Evolutionary conservation across 2,329 filamentous ascomycete species (phyloP).

Genomic region (Fusarium sp.): DNA sequence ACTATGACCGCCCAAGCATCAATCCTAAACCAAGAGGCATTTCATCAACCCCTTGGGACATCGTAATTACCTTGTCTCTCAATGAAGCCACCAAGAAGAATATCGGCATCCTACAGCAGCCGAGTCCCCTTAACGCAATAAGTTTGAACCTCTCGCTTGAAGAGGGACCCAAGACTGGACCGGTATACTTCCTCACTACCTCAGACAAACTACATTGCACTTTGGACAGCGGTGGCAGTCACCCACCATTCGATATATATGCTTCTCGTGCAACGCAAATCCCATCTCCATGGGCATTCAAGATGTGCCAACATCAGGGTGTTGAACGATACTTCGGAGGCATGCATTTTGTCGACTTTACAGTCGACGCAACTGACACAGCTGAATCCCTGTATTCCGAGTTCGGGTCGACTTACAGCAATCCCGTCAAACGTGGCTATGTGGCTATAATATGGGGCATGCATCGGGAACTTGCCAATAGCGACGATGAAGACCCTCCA

Average conservation of each 20-base stretch:
- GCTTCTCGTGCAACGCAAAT: constrained; percentile 24
- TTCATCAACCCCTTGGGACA: not conserved
- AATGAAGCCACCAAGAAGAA: constrained; percentile 19
- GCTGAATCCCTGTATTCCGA: not conserved
- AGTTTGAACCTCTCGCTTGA: not conserved
- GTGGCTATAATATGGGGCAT: constrained; percentile 41
- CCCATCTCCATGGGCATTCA: constrained; percentile 38
- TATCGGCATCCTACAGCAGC: constrained; percentile 34
- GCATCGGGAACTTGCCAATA: constrained; percentile 4
- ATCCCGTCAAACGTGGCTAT: not conserved
- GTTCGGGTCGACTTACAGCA: not conserved
- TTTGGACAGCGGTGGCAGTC: constrained; percentile 17
- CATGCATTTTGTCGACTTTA: constrained; percentile 37
- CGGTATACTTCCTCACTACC: constrained; percentile 38
- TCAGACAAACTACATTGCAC: not conserved
- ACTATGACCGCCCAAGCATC: not conserved
- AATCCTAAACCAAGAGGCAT: no score
- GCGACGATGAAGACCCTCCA: not conserved
- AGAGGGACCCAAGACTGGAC: constrained; percentile 22
- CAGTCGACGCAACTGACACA: not conserved
- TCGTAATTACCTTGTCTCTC: constrained; percentile 8
- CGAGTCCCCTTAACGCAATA: constrained; percentile 31
- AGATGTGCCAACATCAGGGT: constrained; percentile 15
- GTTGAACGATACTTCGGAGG: constrained; percentile 36
- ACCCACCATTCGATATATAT: constrained; percentile 37